Percentiles rank a stretch among this genome's conserved stretches.
phyloP scores from a whole-genome alignment of 1,139 yeast genomes.

The Yamadazyma atmosphaerica region DNA sequence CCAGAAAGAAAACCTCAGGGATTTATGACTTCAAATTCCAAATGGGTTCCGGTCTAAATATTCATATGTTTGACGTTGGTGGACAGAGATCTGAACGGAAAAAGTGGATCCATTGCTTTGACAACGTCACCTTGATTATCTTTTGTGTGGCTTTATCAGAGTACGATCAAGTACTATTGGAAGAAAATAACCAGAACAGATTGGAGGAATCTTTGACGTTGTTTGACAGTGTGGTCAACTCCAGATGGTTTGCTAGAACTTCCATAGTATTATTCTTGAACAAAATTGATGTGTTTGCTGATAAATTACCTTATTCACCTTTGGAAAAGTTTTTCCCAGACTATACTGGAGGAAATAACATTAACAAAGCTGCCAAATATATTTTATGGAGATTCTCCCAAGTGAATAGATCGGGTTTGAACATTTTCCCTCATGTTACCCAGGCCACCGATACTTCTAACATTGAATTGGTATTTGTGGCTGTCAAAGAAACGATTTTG shows the following conservation, averaged over 20 bases:
- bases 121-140: slow-evolving; percentile 84
- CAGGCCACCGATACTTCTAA: slow-evolving; percentile 94
- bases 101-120: slow-evolving; percentile 95
- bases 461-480: slow-evolving; percentile 85
- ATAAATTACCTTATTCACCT: slow-evolving; percentile 80
- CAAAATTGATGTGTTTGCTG: slow-evolving; percentile 87
- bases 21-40: slow-evolving; percentile 80
- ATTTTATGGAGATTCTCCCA: slow-evolving; percentile 89
- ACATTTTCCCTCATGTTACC: slow-evolving; percentile 86
- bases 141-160: slow-evolving; percentile 90
- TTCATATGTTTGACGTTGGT: slow-evolving; percentile 90
- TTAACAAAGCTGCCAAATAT: slow-evolving; percentile 91
- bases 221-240: slow-evolving; percentile 87
- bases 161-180: slow-evolving; percentile 82
- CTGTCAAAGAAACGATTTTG: slow-evolving; percentile 84
- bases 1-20: slow-evolving; percentile 92
- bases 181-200: slow-evolving; percentile 77
- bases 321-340: slow-evolving; percentile 84
- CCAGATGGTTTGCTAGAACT: slow-evolving; percentile 91
- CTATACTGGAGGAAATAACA: slow-evolving; percentile 84
- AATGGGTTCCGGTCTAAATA: slow-evolving; percentile 68
- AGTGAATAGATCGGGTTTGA: slow-evolving; percentile 78
- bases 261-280: slow-evolving; percentile 84
- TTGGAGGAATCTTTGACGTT: slow-evolving; percentile 82
- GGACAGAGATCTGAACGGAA: slow-evolving; percentile 93